These are phyloP conservation scores for Hibiscus trionum DNA, from an alignment of 345 rosid genomes.

Conservation along the genomic window DNA sequence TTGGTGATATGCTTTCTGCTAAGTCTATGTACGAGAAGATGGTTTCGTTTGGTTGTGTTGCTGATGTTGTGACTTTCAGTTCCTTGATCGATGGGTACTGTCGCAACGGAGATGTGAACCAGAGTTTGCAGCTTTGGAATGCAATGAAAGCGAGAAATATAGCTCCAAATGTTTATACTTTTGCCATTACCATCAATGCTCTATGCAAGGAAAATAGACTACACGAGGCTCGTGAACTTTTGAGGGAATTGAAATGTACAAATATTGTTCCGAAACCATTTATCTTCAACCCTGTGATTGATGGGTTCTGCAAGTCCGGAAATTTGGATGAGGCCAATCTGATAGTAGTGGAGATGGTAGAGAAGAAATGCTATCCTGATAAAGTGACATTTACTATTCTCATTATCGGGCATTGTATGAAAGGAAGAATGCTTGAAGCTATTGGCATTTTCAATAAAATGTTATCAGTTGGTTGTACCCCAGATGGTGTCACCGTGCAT, in stretches of 20 bases:
- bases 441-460: conserved; percentile 57
- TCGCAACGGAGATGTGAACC: too few relatives aligned
- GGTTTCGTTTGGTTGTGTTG: conserved; percentile 42
- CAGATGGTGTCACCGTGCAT: conserved; percentile 53
- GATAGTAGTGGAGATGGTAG: conserved; percentile 64
- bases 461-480: conserved; percentile 66
- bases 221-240: conserved; percentile 62
- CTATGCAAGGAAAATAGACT: conserved; percentile 70
- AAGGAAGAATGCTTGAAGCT: conserved; percentile 85
- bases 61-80: conserved; percentile 70
- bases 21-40: conserved; percentile 41
- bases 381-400: conserved; percentile 85
- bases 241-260: conserved; percentile 43
- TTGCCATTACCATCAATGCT: conserved; percentile 55
- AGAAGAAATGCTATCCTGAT: conserved; percentile 71
- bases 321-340: conserved; percentile 74
- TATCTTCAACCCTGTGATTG: conserved; percentile 85
- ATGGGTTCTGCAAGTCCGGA: conserved; percentile 88
- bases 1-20: conserved; percentile 47
- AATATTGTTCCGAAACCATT: conserved; percentile 52
- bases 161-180: conserved; percentile 63
- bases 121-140: conserved; percentile 27
- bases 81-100: conserved; percentile 17
- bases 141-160: conserved; percentile 48
- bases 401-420: conserved; percentile 87